A percentile compares a stretch with the other conserved stretches of the same genome.
Evolutionary conservation across 176 grass and related monocot species (phyloP).

Genomic region (Hordeum marinum): DNA sequence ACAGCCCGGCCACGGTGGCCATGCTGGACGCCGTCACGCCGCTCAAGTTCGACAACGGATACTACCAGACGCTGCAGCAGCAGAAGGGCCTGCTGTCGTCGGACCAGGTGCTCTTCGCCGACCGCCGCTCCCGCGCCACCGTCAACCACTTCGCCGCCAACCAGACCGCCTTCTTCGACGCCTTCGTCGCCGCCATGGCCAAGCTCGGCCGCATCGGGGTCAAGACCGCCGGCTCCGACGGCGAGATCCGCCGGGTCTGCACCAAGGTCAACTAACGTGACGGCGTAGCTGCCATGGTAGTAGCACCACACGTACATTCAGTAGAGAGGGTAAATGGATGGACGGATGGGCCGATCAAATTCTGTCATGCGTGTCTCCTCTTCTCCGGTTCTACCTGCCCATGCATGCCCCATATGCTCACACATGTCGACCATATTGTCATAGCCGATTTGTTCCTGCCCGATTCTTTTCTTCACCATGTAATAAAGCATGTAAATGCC

Average conservation of each 20-base stretch:
- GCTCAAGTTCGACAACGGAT: slow-evolving; percentile 63
- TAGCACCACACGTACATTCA: slow-evolving; percentile 1
- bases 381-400: background rate
- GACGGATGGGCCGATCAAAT: background rate
- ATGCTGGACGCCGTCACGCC: slow-evolving; percentile 72
- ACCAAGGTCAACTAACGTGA: slow-evolving; percentile 51
- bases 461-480: slow-evolving; percentile 39
- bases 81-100: slow-evolving; percentile 68
- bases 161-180: slow-evolving; percentile 80
- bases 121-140: slow-evolving; percentile 56
- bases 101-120: slow-evolving; percentile 75
- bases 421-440: background rate
- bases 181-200: slow-evolving; percentile 61
- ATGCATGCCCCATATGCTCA: background rate
- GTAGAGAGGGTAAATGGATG: background rate
- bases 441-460: slow-evolving; percentile 24
- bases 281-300: background rate
- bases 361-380: background rate
- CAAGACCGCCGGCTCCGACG: slow-evolving; percentile 44
- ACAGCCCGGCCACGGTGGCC: slow-evolving; percentile 42
- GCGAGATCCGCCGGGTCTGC: slow-evolving; percentile 74
- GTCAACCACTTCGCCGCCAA: slow-evolving; percentile 83
- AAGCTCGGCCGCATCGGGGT: slow-evolving; percentile 77
- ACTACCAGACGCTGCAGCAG: slow-evolving; percentile 80
- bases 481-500: slow-evolving; percentile 14